A percentile compares a stretch with the other conserved stretches of the same genome.
Conservation (phyloP, 495 filamentous ascomycete species). For the Tuber borchii region DNA sequence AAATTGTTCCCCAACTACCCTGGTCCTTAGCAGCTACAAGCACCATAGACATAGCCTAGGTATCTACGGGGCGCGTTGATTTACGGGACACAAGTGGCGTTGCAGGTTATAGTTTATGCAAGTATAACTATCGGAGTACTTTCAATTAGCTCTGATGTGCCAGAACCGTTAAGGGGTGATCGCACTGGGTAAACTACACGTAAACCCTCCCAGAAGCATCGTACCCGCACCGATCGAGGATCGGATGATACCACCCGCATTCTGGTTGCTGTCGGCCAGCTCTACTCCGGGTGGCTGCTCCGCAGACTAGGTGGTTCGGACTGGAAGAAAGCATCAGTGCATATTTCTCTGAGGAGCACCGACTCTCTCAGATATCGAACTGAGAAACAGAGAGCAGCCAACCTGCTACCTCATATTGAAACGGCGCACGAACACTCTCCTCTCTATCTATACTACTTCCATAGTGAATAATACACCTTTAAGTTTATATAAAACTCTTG, state of each 20-base stretch:
- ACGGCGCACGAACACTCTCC: not conserved
- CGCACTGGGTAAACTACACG: not conserved
- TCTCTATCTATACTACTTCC: not conserved
- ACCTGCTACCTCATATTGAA: not conserved
- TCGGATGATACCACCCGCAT: not conserved
- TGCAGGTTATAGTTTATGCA: not conserved
- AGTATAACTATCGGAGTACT: not conserved
- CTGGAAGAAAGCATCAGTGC: not conserved
- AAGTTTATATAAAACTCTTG: not conserved
- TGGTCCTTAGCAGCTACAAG: not conserved
- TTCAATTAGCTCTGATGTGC: not conserved
- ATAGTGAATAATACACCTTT: not conserved
- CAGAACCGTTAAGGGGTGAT: not conserved
- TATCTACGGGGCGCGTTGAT: not conserved
- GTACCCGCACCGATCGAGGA: not conserved
- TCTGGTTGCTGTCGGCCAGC: not conserved
- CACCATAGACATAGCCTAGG: not conserved
- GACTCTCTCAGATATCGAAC: not conserved
- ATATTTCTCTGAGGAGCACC: not conserved
- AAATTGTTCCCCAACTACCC: not conserved
- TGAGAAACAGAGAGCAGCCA: not conserved
- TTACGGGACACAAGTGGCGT: not conserved
- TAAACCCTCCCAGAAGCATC: not conserved
- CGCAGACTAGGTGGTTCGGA: not conserved
- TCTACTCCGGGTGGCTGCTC: not conserved